Conservation (phyloP, 495 filamentous ascomycete genomes). For the Aspergillus cavernicola region DNA sequence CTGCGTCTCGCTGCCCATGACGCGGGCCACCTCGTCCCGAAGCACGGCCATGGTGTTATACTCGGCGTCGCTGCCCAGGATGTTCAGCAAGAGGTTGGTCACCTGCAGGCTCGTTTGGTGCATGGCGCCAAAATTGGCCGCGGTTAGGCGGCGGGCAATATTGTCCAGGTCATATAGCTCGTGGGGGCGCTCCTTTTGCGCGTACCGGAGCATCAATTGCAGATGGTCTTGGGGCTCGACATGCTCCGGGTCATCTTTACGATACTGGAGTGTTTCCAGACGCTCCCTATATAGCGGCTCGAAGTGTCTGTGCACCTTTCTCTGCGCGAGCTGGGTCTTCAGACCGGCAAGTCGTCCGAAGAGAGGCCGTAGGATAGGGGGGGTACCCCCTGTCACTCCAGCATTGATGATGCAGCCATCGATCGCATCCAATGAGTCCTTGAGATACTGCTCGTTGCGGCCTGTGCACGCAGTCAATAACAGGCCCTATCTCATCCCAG, state of each 20-base stretch:
- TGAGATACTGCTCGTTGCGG: constrained; percentile 25
- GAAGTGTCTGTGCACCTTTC: constrained; percentile 21
- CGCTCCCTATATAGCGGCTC: constrained; percentile 19
- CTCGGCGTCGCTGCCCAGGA: constrained; percentile 34
- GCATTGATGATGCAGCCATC: constrained; percentile 26
- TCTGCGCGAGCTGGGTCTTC: constrained; percentile 1
- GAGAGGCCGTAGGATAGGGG: constrained; percentile 25
- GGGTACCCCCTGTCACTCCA: constrained; percentile 21
- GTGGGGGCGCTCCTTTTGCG: constrained; percentile 25
- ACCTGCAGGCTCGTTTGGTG: constrained; percentile 49
- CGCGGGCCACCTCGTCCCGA: constrained; percentile 24
- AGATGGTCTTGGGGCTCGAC: constrained; percentile 30
- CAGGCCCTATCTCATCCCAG: neutral
- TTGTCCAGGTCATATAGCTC: constrained; percentile 25
- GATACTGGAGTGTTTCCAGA: constrained; percentile 18
- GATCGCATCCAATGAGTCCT: constrained; percentile 13
- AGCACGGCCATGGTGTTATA: constrained; percentile 33
- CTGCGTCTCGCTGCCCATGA: constrained; percentile 8
- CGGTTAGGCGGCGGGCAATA: constrained; percentile 33
- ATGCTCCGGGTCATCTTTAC: constrained; percentile 11
- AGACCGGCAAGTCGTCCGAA: constrained; percentile 21
- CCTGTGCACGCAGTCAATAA: constrained; percentile 13
- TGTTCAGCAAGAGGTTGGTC: constrained; percentile 41
- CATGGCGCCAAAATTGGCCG: constrained; percentile 47
- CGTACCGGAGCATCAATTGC: constrained; percentile 36